Conservation (phyloP, 2,329 filamentous ascomycete species). For the Boeremia lycopersici region DNA sequence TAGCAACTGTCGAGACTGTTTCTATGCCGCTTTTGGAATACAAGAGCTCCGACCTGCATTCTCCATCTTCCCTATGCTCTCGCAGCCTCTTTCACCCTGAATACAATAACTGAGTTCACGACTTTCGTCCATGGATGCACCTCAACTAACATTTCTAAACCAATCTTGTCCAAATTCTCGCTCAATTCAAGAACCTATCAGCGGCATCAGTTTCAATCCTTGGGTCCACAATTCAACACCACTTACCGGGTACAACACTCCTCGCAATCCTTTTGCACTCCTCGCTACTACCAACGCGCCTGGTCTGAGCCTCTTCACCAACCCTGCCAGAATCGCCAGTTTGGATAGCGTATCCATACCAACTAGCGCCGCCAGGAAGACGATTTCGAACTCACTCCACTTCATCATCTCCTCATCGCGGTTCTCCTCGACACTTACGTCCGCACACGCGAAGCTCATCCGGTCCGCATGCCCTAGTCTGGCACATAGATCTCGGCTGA, state of each 20-base stretch:
- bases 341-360: constrained; percentile 53
- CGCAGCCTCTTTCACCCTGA: constrained; percentile 25
- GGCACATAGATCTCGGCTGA: constrained; percentile 39
- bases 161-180: constrained; percentile 32
- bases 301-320: constrained; percentile 49
- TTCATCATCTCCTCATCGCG: constrained; percentile 5
- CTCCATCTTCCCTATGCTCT: no score
- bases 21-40: no score
- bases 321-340: constrained; percentile 45
- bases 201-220: not conserved
- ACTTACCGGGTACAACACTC: constrained; percentile 56
- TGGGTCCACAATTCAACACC: not conserved
- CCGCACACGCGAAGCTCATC: constrained; percentile 50
- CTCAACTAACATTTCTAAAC: constrained; percentile 51
- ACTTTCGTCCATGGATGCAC: constrained; percentile 58
- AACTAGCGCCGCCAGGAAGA: constrained; percentile 59
- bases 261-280: constrained; percentile 53
- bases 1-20: no score
- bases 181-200: constrained; percentile 49
- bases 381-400: constrained; percentile 51
- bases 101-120: constrained; percentile 58
- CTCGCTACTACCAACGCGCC: constrained; percentile 55
- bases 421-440: constrained; percentile 30
- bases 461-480: constrained; percentile 37
- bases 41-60: no score